These are phyloP conservation scores for Aspergillus novoparasiticus DNA, from an alignment of 2,329 filamentous ascomycete species.

Conservation along the genomic window DNA sequence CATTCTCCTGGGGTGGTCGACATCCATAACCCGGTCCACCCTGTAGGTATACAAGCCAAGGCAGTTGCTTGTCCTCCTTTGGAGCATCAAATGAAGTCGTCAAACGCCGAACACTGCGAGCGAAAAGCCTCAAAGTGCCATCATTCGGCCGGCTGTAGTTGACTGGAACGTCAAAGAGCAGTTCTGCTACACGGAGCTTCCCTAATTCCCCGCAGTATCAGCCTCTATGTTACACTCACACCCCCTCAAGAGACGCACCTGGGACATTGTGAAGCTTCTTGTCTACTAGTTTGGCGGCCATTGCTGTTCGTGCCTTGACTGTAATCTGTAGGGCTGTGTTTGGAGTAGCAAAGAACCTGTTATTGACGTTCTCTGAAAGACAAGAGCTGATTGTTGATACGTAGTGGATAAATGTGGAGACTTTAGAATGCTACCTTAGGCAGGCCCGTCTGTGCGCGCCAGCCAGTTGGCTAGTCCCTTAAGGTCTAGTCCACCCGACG, in stretches of 20 bases:
- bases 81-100: slow-evolving; percentile 49
- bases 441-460: neutral
- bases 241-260: slow-evolving; percentile 26
- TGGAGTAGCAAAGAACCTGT: neutral
- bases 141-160: slow-evolving; percentile 68
- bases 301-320: slow-evolving; percentile 15
- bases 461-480: neutral
- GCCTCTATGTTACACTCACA: neutral
- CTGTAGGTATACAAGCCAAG: slow-evolving; percentile 73
- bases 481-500: neutral
- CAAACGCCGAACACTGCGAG: slow-evolving; percentile 68
- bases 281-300: slow-evolving; percentile 43
- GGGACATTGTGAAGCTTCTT: slow-evolving; percentile 41
- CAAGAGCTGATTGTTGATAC: neutral
- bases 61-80: slow-evolving; percentile 54
- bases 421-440: neutral
- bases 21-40: slow-evolving; percentile 85
- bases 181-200: slow-evolving; percentile 73
- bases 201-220: slow-evolving; percentile 51
- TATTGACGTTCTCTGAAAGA: neutral
- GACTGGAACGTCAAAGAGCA: slow-evolving; percentile 83
- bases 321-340: neutral
- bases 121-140: slow-evolving; percentile 74
- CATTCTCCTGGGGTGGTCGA: slow-evolving; percentile 70
- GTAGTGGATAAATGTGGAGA: neutral